These are phyloP conservation scores for Castanea crenata DNA, from an alignment of 306 rosid genomes.

Conservation along the genomic window DNA sequence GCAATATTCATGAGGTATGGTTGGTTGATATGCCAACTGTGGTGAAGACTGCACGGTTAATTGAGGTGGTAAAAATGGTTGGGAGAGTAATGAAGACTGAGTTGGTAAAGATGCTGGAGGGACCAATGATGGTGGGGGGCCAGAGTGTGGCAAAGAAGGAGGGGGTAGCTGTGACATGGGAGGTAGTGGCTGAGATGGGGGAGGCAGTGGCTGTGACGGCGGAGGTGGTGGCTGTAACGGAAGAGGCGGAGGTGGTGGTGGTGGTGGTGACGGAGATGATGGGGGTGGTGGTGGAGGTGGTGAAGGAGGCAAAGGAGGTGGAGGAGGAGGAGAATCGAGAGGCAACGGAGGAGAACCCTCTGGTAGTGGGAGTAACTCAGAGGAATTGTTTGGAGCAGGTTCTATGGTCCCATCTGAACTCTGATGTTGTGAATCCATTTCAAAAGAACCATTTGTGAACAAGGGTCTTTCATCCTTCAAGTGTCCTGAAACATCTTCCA, in stretches of 20 bases:
- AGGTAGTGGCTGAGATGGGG: constrained; percentile 38
- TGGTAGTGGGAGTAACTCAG: constrained; percentile 46
- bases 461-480: constrained; percentile 67
- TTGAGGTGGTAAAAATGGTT: constrained; percentile 62
- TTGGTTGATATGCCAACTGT: constrained; percentile 68
- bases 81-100: constrained; percentile 52
- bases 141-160: constrained; percentile 60
- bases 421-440: constrained; percentile 45
- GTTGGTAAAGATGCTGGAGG: constrained; percentile 60
- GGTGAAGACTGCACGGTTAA: constrained; percentile 65
- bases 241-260: constrained; percentile 42
- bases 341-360: constrained; percentile 97
- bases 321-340: constrained; percentile 84
- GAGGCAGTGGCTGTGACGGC: constrained; percentile 16
- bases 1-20: constrained; percentile 57
- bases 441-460: constrained; percentile 38
- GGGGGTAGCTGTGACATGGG: constrained; percentile 55
- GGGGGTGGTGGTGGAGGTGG: constrained; percentile 75
- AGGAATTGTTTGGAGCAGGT: constrained; percentile 37
- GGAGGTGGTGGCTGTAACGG: constrained; percentile 70
- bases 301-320: constrained; percentile 93
- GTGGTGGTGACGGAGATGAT: constrained; percentile 54
- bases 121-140: constrained; percentile 50
- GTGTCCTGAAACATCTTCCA: constrained; percentile 98
- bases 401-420: constrained; percentile 41